These are phyloP conservation scores for Leccinum insolens DNA, from an alignment of 1,284 basidiomycete genomes.

Conservation along the genomic window DNA sequence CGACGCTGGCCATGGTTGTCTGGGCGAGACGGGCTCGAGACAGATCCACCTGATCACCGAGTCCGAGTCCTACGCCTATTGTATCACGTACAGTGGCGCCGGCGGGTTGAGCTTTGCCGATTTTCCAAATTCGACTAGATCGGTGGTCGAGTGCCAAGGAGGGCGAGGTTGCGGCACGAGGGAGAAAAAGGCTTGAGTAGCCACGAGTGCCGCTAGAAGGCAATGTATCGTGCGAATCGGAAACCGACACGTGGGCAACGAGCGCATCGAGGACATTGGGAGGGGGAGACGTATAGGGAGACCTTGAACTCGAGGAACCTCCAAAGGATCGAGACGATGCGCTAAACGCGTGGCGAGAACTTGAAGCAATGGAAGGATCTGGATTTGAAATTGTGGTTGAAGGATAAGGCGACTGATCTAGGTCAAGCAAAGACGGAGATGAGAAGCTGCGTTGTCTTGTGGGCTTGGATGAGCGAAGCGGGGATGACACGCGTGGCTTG, in stretches of 20 bases:
- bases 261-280: conserved; percentile 37
- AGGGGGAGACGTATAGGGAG: conserved; percentile 33
- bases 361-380: conserved; percentile 11
- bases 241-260: conserved; percentile 34
- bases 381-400: conserved; percentile 3
- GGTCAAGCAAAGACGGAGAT: conserved; percentile 23
- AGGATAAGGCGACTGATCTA: conserved; percentile 8
- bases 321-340: conserved; percentile 21
- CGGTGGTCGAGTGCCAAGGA: conserved; percentile 16
- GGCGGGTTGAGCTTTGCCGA: conserved; percentile 16
- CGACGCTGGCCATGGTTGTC: conserved; percentile 84
- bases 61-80: conserved; percentile 32
- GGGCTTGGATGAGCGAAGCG: conserved; percentile 29
- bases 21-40: conserved; percentile 77
- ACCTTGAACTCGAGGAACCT: conserved; percentile 31
- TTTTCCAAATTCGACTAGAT: conserved; percentile 31
- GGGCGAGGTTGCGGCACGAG: conserved; percentile 50
- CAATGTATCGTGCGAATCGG: conserved; percentile 32
- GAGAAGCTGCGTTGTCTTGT: conserved; percentile 34
- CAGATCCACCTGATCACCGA: conserved; percentile 63
- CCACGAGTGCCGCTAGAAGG: conserved; percentile 62
- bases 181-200: conserved; percentile 73
- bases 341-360: conserved; percentile 11
- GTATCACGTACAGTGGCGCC: conserved; percentile 26
- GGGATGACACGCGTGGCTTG: conserved; percentile 29